Evolutionary conservation across 495 filamentous ascomycete genomes (phyloP), one percentile per base, ranked within the genome.

Genomic region (Talaromyces thailandensis): DNA sequence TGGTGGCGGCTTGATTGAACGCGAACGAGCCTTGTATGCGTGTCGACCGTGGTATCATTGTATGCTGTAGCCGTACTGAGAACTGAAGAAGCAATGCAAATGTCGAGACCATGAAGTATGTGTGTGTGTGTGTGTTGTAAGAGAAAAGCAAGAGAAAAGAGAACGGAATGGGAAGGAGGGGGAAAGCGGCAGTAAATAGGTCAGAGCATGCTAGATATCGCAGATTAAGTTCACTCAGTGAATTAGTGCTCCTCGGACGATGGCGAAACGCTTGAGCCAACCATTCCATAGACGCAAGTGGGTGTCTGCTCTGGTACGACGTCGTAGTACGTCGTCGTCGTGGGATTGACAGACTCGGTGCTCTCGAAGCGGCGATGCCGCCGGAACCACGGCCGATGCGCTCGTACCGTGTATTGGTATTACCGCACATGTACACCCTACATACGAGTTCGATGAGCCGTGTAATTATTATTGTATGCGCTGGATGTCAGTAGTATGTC

Each of bases 21-120:
- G 48, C 35, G 59, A 12, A 28, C 24, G 24, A 56, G 6, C 32
- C 29, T 50, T 18, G 60, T 62, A 23, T 68, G 64, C 65, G 65
- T 64, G 56, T 43, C 59, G 66, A 68, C 68, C 69, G 65, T 68
- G 61, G 67, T 67, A 66, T 66, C 66, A 65, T 71, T 65, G 63
- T 76, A 67, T 68, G 66, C 61, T 63, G 60, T 52, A 63, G 43
- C 16, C 43, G 43, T 48, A 62, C 50, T 55, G 53, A 28, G 64
- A 52, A 64, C 57, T 56, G 60, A 63, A 37, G 58, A 66, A 37
- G 51, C 37, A 52, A 52, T 37, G 56, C 51, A 35, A 25, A 21
- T 35, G 45, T 52, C 45, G 57, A 62, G 45, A 61, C n/a, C 43
- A 45, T 64, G 28, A 40, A 45, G 7, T 57, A 50, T 43, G 53